Base-by-base conservation (phyloP, 116 monocot genomes). In the Thalassia testudinum region DNA sequence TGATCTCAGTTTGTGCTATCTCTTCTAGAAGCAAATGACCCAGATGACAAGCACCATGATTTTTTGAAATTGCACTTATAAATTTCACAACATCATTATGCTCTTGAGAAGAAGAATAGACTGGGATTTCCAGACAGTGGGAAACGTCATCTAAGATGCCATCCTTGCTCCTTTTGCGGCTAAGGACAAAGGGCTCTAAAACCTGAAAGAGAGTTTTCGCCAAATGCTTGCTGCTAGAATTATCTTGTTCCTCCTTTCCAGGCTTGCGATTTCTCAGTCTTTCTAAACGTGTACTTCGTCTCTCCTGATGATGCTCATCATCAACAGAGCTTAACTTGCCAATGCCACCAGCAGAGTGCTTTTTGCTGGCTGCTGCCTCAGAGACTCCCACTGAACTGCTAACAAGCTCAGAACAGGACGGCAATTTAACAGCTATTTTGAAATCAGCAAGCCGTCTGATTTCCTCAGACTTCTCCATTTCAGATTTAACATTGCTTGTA, bases 181-280 rank as follows among this genome's bases (percentile, higher is more conserved):
- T 76, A 12, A 74, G 58, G 26, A 88, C 62, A 70, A 88, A 95
- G 40, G 73, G 80, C 37, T 87, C 85, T 29, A 88, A 65, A 76
- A 72, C 74, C 52, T 72, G 73, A 38, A 77, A 79, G 25, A 81
- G 71, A 65, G 60, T 44, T 69, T 87, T 77, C 44, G 65, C 81
- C 40, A 66, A 55, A 72, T 83, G 78, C 64, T 72, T 84, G 42
- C 53, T 52, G 60, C 44, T 62, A 16, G 69, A 27, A 50, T 49
- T 75, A 66, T 85, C 88, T 43, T 73, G 38, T 15, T 95, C 88
- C 50, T 88, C 95, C 67, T 85, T 95, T 37, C 79, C 85, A 43
- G 72, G 76, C 69, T 95, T 95, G 43, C 88, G 88, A 70, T 88
- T 88, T 79, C 85, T 81, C 24, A 95, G 79, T 58, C 88, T 76